phyloP scores from a whole-genome alignment of 768 basidiomycete genomes.

The Russula sp. region DNA sequence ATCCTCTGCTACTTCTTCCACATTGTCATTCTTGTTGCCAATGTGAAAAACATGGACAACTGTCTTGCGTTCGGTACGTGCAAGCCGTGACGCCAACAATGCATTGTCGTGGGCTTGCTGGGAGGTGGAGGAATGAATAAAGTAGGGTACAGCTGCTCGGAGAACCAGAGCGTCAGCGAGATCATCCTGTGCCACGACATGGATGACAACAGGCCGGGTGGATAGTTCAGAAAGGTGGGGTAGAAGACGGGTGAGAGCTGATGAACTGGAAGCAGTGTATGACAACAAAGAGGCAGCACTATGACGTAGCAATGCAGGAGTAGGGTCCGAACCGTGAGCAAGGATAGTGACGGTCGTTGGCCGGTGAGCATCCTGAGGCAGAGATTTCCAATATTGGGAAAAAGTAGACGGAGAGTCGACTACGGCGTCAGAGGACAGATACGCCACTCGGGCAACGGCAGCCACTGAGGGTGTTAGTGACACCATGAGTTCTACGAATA shows the following conservation, averaged over 20 bases:
- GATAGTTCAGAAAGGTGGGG: constrained; percentile 65
- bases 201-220: constrained; percentile 56
- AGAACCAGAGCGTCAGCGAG: constrained; percentile 71
- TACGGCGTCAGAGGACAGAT: constrained; percentile 58
- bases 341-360: constrained; percentile 40
- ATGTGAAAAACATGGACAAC: constrained; percentile 83
- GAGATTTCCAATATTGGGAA: constrained; percentile 37
- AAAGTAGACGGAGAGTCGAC: constrained; percentile 41
- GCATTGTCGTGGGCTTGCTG: constrained; percentile 90
- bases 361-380: constrained; percentile 24
- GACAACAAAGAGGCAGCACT: constrained; percentile 41
- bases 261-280: constrained; percentile 47
- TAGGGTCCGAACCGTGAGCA: constrained; percentile 61
- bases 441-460: constrained; percentile 62
- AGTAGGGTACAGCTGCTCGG: constrained; percentile 71
- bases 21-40: constrained; percentile 31
- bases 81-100: constrained; percentile 75
- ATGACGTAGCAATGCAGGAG: constrained; percentile 47
- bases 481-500: not conserved
- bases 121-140: constrained; percentile 66
- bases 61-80: constrained; percentile 57
- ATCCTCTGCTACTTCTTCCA: constrained; percentile 51
- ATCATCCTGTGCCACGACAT: constrained; percentile 58
- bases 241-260: constrained; percentile 52
- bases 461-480: constrained; percentile 24